Evolutionary conservation across 2,329 filamentous ascomycete genomes (phyloP), one percentile per base, ranked within the genome.

Genomic region (Ascocoryne sarcoides): DNA sequence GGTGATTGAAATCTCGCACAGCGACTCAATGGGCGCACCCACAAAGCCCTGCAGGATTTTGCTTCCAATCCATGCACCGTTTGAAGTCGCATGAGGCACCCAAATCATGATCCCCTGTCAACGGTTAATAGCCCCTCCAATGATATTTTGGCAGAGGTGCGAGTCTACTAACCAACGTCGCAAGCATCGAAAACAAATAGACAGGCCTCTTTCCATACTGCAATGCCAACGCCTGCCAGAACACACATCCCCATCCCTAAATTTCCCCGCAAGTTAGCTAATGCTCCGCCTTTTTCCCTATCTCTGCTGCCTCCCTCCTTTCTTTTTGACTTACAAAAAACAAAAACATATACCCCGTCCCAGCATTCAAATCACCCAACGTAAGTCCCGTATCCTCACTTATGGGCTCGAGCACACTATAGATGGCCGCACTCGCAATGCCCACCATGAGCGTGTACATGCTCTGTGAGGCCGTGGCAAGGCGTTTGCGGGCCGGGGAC

Each of bases 301-400:
- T n/a, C n/a, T n/a, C n/a, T n/a, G n/a, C n/a, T n/a, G n/a, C n/a
- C n/a, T n/a, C n/a, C n/a, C n/a, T n/a, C n/a, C n/a, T n/a, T n/a
- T n/a, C n/a, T n/a, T n/a, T n/a, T n/a, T 8, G n/a, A 37, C 23
- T 37, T 36, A 40, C 40, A 30, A 50, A 50, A n/a, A 51, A 60
- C 20, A 73, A 51, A 47, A 73, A 73, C 67, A 71, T 70, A 37
- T 67, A 65, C 2, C 71, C 70, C 10, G 65, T 72, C 5, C 70
- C 70, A 36, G 65, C 60, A 43, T 70, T 69, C 14, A 73, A 52
- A 26, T 66, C 60, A 3, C 54, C 57, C 2, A 69, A 51, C 0
- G 63, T 65, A 26, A 74, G 56, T 3, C 64, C 66, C 1, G 67
- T 69, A n/a, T 66, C 65, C 33, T 62, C 53, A 5, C 62, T 63